Conservation (phyloP, 352 stramenopile genomes). For the Plasmopara halstedii region DNA sequence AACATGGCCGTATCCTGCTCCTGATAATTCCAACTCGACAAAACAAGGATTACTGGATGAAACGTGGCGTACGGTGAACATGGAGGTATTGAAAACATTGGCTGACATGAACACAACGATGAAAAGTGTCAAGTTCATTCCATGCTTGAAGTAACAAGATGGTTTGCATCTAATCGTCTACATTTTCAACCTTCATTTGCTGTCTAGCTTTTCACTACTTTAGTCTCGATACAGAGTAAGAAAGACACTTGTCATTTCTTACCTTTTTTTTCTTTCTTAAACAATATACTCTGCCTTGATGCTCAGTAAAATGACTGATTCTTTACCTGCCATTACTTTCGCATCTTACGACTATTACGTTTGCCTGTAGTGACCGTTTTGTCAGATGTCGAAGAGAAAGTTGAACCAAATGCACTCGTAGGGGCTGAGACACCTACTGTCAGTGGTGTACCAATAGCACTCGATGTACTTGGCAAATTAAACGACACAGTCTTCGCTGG, state of each 20-base stretch:
- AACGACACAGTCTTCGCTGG: conserved; percentile 62
- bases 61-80: conserved; percentile 65
- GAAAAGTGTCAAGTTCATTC: conserved; percentile 55
- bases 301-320: no score
- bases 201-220: conserved; percentile 17
- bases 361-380: conserved; percentile 17
- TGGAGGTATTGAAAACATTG: conserved; percentile 52
- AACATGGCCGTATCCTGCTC: conserved; percentile 64
- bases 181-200: conserved; percentile 24
- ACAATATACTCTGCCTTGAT: no score
- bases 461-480: conserved; percentile 26
- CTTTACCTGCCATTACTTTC: conserved; percentile 17
- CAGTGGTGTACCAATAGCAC: conserved; percentile 14
- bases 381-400: conserved; percentile 31
- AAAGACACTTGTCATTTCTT: conserved; percentile 23
- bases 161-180: conserved; percentile 9
- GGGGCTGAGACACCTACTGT: conserved; percentile 19
- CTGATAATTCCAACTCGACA: conserved; percentile 48
- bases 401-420: conserved; percentile 35
- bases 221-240: conserved; percentile 10
- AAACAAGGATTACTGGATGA: conserved; percentile 55
- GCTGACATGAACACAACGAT: conserved; percentile 61
- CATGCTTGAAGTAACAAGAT: conserved; percentile 36
- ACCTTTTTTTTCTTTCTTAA: conserved; percentile 17
- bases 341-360: conserved; percentile 38